A percentile compares a stretch with the other conserved stretches of the same genome.
phyloP scores from a whole-genome alignment of 176 grass and related monocot genomes.

The Phoenix dactylifera region DNA sequence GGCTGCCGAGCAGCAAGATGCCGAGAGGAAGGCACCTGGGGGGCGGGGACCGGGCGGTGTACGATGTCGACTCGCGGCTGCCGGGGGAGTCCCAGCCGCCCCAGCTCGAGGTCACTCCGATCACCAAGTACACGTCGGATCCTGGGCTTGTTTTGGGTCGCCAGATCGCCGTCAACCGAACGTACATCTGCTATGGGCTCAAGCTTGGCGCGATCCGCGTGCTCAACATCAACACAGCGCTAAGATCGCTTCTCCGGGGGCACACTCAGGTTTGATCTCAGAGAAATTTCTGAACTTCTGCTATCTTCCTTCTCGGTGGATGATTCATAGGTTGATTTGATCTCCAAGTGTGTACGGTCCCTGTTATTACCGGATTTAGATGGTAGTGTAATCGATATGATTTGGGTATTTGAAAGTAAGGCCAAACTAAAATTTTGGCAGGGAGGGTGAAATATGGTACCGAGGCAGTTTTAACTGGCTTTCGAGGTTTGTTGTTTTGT shows the following conservation, averaged over 20 bases:
- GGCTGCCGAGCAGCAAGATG: constrained; percentile 76
- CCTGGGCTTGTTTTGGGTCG: constrained; percentile 72
- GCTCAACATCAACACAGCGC: constrained; percentile 88
- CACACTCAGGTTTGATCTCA: constrained; percentile 52
- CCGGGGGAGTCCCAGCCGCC: constrained; percentile 64
- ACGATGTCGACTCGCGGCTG: constrained; percentile 75
- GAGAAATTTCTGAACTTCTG: not conserved
- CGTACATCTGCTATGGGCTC: constrained; percentile 89
- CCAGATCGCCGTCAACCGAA: constrained; percentile 78
- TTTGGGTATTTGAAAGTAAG: too few relatives aligned
- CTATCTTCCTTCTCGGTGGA: too few relatives aligned
- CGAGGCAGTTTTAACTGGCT: too few relatives aligned
- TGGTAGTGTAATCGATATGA: too few relatives aligned
- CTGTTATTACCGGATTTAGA: too few relatives aligned
- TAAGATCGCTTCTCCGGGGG: constrained; percentile 76
- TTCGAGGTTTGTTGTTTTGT: too few relatives aligned
- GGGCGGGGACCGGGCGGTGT: constrained; percentile 37
- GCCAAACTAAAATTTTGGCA: too few relatives aligned
- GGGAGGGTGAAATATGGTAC: too few relatives aligned
- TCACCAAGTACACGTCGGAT: constrained; percentile 94
- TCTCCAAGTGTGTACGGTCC: too few relatives aligned
- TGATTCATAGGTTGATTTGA: too few relatives aligned
- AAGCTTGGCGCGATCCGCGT: constrained; percentile 75
- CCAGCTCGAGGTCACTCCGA: constrained; percentile 89
- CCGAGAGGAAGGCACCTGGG: constrained; percentile 66